Conservation (phyloP, 805 yeast genomes). For the Kockiozyma suomiensis region DNA sequence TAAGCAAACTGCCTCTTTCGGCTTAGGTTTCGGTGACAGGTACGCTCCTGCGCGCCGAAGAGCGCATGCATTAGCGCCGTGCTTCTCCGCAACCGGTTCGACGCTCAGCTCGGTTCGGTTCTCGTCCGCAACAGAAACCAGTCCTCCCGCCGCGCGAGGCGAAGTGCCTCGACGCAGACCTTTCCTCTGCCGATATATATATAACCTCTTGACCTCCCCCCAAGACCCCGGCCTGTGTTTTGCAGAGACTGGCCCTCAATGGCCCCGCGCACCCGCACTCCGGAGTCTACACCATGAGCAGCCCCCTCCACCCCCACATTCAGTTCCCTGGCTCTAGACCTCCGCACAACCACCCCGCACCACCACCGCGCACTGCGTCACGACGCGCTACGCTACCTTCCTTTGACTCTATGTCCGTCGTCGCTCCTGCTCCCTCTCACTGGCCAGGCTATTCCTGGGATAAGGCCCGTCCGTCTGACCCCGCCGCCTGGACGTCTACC, state of each 20-base stretch:
- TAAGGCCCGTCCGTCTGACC: background rate
- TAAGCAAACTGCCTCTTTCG: no score
- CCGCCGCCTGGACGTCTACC: background rate
- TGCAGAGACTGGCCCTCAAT: no score
- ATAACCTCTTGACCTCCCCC: background rate
- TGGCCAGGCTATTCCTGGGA: background rate
- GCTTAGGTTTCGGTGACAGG: no score
- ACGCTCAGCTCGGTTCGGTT: background rate
- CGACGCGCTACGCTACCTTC: constrained; percentile 11
- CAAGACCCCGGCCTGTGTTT: background rate
- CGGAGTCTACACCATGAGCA: background rate
- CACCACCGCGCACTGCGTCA: background rate
- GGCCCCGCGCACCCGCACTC: background rate
- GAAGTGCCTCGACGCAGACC: no score
- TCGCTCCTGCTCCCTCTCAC: background rate
- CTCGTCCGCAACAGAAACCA: no score
- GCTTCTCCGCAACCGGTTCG: background rate
- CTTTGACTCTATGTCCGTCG: constrained; percentile 3
- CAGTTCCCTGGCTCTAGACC: background rate
- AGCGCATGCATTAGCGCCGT: background rate
- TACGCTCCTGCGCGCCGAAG: no score
- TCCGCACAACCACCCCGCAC: background rate
- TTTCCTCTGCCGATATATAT: background rate
- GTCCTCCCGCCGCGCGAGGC: no score
- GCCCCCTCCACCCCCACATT: background rate